Percentiles rank a stretch among this genome's conserved stretches.
Evolutionary conservation across 352 stramenopile species (phyloP).

Genomic region (Pythium insidiosum): DNA sequence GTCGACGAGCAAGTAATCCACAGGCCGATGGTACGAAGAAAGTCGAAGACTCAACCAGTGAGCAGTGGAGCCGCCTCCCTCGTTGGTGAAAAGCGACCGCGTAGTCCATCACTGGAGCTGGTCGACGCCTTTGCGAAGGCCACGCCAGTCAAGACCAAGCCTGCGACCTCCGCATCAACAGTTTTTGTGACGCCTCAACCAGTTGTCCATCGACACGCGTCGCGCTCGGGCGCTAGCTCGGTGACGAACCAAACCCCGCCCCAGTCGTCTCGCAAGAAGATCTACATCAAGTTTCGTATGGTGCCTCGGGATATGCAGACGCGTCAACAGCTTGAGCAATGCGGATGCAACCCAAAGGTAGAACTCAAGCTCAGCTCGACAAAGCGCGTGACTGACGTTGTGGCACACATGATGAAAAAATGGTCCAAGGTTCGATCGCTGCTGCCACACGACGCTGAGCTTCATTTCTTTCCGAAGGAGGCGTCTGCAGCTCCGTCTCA

Average conservation of each 20-base stretch:
- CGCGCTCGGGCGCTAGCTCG: neutral
- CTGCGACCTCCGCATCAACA: no score
- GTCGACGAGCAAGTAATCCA: constrained; percentile 23
- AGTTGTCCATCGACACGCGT: no score
- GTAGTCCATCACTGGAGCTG: constrained; percentile 10
- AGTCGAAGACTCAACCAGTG: constrained; percentile 2
- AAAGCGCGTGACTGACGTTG: constrained; percentile 74
- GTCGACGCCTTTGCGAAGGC: constrained; percentile 8
- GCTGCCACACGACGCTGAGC: constrained; percentile 11
- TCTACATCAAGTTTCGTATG: constrained; percentile 81
- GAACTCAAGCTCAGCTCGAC: constrained; percentile 71
- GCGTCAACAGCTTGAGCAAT: constrained; percentile 30
- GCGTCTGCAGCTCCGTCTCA: neutral
- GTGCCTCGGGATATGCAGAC: constrained; percentile 61
- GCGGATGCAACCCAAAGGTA: constrained; percentile 63
- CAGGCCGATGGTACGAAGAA: constrained; percentile 56
- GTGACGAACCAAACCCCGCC: constrained; percentile 27
- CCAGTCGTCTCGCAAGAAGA: constrained; percentile 54
- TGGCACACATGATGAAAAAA: constrained; percentile 71
- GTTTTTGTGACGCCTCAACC: constrained; percentile 8
- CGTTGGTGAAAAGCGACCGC: constrained; percentile 13
- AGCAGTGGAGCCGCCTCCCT: neutral
- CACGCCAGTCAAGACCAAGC: constrained; percentile 8
- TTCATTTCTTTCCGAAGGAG: constrained; percentile 57
- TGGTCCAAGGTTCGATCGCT: constrained; percentile 43